Base-by-base conservation (phyloP, 805 yeast species). In the Komagataella pseudopastoris region DNA sequence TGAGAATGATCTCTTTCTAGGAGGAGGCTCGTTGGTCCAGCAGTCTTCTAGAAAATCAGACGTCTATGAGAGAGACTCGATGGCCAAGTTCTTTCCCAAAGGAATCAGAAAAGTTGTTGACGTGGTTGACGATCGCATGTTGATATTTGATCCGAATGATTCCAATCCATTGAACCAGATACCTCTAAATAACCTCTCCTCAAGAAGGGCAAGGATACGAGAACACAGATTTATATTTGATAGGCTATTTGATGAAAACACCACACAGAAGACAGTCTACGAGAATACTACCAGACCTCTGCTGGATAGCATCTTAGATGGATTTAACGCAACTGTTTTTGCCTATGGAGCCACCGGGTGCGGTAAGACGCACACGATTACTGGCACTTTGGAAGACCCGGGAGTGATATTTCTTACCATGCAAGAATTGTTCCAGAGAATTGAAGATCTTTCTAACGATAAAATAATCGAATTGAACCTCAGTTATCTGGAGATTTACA, bases 341-440 rank as follows among this genome's bases (percentile, higher is more conserved):
- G 97, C 98, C 0, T 90, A 90, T 63, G 98, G 98, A 1, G 95
- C 98, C 24, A 90, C 98, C 0, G 98, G 98, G 0, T 90, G 97
- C 65, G 98, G 98, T n/a, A 90, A 90, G 62, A 90, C 97, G 0
- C 88, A 85, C 63, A 90, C 98, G 0, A 85, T 90, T 36, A 77
- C 84, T 62, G 96, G 96, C 0, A 76, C 82, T 0, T 74, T 80
- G 0, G 76, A 76, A 2, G 67, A 75, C 23, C 96, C 96, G 0
- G 96, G 96, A 0, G 77, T 90, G 12, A 84, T 88, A 0, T 86
- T 82, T 58, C 67, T 83, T 46, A 83, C 96, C 0, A 81, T 88
- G 83, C 71, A 78, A 55, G 95, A 87, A 53, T 68, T 91, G 39
- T 89, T 83, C 62, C 68, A 68, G 17, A 71, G 72, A 51, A 85